A percentile compares a stretch with the other conserved stretches of the same genome.
Evolutionary conservation across 2,329 filamentous ascomycete species (phyloP).

Genomic region (Colletotrichum orbiculare): DNA sequence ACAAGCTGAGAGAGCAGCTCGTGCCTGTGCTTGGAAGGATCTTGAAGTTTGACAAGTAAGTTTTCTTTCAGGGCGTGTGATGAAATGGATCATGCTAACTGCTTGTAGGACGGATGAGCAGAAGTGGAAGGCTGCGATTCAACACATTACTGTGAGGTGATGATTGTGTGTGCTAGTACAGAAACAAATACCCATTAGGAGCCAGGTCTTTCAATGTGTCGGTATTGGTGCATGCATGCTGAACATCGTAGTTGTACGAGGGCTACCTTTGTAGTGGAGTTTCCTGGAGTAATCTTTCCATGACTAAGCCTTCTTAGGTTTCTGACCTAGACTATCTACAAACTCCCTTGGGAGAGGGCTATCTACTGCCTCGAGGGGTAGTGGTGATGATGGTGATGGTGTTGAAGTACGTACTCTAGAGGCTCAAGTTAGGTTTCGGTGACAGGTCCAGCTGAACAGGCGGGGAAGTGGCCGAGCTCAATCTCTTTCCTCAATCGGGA

Average conservation of each 20-base stretch:
- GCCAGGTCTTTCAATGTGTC: too few species aligned
- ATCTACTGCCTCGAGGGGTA: neutral
- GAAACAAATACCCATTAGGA: slow-evolving; percentile 22
- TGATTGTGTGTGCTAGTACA: slow-evolving; percentile 28
- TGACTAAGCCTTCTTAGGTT: too few species aligned
- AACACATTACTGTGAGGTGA: slow-evolving; percentile 56
- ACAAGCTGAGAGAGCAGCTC: slow-evolving; percentile 78
- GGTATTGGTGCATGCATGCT: too few species aligned
- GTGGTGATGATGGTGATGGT: neutral
- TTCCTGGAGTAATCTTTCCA: too few species aligned
- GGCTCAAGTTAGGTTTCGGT: slow-evolving; percentile 1
- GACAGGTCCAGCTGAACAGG: slow-evolving; percentile 1
- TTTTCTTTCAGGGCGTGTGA: slow-evolving; percentile 34
- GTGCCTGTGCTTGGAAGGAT: slow-evolving; percentile 82
- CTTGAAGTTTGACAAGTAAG: slow-evolving; percentile 80
- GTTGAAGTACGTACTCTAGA: slow-evolving; percentile 8
- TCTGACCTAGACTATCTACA: too few species aligned
- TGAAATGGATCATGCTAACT: slow-evolving; percentile 12
- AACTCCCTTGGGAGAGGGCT: too few species aligned
- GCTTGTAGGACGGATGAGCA: slow-evolving; percentile 73
- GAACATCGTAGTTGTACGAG: too few species aligned
- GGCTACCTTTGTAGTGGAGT: too few species aligned
- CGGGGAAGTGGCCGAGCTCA: neutral
- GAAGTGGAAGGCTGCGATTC: slow-evolving; percentile 85
- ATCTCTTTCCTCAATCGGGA: neutral